These are phyloP conservation scores for Aegilops speltoides DNA, from an alignment of 176 grass and related monocot species.

Conservation along the genomic window DNA sequence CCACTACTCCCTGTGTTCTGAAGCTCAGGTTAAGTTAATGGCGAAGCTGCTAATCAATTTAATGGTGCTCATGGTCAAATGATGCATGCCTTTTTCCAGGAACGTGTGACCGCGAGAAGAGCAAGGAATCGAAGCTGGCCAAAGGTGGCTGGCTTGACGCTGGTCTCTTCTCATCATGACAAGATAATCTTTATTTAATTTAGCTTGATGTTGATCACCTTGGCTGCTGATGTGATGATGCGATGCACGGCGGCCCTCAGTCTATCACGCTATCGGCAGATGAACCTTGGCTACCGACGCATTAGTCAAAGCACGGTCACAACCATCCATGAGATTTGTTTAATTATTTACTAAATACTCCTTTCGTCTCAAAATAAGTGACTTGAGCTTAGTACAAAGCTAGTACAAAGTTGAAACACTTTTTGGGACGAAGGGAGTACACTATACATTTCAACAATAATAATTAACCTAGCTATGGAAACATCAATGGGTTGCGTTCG, in stretches of 20 bases:
- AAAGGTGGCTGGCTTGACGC: constrained; percentile 3
- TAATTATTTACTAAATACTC: too few relatives aligned
- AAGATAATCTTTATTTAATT: too few relatives aligned
- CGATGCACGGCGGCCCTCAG: not conserved
- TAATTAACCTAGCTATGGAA: not conserved
- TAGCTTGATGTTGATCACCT: not conserved
- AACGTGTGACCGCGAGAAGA: too few relatives aligned
- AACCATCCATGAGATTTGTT: not conserved
- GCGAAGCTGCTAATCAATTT: too few relatives aligned
- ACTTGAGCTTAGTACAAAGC: too few relatives aligned
- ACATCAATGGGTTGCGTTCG: not conserved
- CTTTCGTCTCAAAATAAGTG: too few relatives aligned
- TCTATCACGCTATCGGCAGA: not conserved
- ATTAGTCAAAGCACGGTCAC: not conserved
- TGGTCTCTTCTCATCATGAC: not conserved
- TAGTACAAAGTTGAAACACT: too few relatives aligned
- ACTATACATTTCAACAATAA: too few relatives aligned
- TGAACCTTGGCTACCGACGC: not conserved
- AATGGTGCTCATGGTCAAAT: not conserved
- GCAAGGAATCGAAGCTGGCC: constrained; percentile 17
- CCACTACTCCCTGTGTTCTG: too few relatives aligned
- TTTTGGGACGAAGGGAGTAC: too few relatives aligned
- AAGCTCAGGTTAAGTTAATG: not conserved
- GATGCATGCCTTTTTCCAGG: too few relatives aligned
- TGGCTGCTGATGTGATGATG: not conserved